These are phyloP conservation scores for Sporisorium reilianum DNA, from an alignment of 1,284 basidiomycete species.

Conservation along the genomic window DNA sequence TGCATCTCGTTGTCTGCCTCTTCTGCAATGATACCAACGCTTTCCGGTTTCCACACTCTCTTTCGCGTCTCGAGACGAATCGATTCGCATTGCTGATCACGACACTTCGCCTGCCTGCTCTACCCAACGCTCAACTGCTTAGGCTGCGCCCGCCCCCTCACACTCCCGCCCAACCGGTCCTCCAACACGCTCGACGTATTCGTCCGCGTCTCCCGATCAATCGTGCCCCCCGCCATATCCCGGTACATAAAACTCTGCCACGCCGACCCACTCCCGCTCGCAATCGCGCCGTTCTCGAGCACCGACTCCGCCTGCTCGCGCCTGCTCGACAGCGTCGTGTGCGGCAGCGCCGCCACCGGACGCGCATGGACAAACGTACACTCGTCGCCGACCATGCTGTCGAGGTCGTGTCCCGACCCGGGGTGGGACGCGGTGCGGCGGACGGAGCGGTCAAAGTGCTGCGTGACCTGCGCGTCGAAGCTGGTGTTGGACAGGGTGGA, in stretches of 20 bases:
- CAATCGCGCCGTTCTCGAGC: constrained; percentile 21
- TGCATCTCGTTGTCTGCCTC: background rate
- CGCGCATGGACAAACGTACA: constrained; percentile 15
- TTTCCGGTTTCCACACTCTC: background rate
- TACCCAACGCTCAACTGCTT: constrained; percentile 18
- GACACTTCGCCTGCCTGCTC: background rate
- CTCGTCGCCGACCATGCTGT: constrained; percentile 22
- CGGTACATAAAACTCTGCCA: constrained; percentile 26
- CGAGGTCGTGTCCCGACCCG: background rate
- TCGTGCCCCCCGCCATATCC: constrained; percentile 33
- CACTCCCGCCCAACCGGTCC: constrained; percentile 18
- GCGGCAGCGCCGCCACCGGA: constrained; percentile 13
- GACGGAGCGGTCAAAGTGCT: constrained; percentile 24
- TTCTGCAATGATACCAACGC: constrained; percentile 29
- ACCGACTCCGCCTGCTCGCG: constrained; percentile 12
- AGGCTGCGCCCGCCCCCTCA: constrained; percentile 24
- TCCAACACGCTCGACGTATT: constrained; percentile 25
- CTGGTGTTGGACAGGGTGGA: constrained; percentile 10
- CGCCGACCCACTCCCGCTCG: constrained; percentile 16
- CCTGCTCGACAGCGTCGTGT: constrained; percentile 13
- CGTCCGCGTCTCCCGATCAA: constrained; percentile 26
- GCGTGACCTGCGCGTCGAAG: constrained; percentile 20
- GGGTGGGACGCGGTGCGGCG: background rate
- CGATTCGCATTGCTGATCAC: too few relatives aligned
- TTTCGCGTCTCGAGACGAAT: too few relatives aligned